These are phyloP conservation scores for Paracamarosporium sp. DNA, from an alignment of 2,329 filamentous ascomycete species.

Conservation along the genomic window DNA sequence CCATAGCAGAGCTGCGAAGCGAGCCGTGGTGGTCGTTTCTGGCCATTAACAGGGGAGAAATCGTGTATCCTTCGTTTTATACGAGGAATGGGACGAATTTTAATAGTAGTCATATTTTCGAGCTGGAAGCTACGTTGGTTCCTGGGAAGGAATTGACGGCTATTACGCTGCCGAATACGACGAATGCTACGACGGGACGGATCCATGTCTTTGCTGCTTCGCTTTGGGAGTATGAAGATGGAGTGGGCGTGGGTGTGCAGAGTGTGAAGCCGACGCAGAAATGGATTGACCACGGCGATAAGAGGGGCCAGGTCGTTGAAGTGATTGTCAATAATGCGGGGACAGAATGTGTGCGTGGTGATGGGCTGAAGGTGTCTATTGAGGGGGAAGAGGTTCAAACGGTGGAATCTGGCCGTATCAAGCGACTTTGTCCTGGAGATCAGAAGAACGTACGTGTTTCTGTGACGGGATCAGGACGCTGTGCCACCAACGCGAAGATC, in stretches of 20 bases:
- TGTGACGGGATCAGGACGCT: conserved; percentile 39
- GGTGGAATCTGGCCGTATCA: conserved; percentile 43
- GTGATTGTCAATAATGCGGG: conserved; percentile 35
- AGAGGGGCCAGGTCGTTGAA: conserved; percentile 42
- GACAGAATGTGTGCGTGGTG: conserved; percentile 14
- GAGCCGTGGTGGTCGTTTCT: conserved; percentile 55
- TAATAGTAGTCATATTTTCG: conserved; percentile 55
- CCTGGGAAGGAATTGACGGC: conserved; percentile 47
- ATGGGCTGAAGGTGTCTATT: conserved; percentile 12
- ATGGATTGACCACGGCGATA: conserved; percentile 43
- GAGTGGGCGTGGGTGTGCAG: conserved; percentile 34
- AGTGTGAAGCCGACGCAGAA: conserved; percentile 51
- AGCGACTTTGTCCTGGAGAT: conserved; percentile 50
- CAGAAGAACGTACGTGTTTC: conserved; percentile 42
- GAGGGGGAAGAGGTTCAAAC: conserved; percentile 42
- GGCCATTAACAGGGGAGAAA: conserved; percentile 55
- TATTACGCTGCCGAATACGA: conserved; percentile 51
- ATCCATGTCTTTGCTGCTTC: conserved; percentile 51
- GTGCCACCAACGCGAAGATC: conserved; percentile 34
- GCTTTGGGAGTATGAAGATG: conserved; percentile 28
- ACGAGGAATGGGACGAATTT: conserved; percentile 50
- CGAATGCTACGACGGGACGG: conserved; percentile 44
- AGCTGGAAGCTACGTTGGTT: conserved; percentile 50
- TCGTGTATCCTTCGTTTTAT: conserved; percentile 51
- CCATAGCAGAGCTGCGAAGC: conserved; percentile 52